Evolutionary conservation across 2,329 filamentous ascomycete species (phyloP).

Genomic region (Phialocephala sp.): DNA sequence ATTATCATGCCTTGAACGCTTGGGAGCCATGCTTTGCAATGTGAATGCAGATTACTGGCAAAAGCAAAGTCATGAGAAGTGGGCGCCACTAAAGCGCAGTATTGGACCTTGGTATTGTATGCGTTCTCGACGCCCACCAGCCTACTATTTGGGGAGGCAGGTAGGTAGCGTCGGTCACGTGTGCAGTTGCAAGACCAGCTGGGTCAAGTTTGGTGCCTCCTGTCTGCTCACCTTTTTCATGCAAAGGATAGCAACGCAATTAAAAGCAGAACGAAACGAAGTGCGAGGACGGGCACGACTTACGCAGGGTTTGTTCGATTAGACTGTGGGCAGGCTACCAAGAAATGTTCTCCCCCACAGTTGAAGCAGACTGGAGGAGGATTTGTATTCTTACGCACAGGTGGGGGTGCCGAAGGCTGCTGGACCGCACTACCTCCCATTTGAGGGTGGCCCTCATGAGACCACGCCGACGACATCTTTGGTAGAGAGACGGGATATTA

Average conservation of each 20-base stretch:
- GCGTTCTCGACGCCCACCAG: background rate
- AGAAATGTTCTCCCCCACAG: constrained; percentile 59
- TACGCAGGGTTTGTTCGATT: constrained; percentile 56
- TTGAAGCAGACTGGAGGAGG: constrained; percentile 56
- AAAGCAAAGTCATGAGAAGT: background rate
- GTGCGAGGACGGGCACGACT: constrained; percentile 42
- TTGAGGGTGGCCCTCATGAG: constrained; percentile 30
- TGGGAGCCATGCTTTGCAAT: background rate
- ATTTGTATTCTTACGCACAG: constrained; percentile 27
- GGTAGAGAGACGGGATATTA: constrained; percentile 7
- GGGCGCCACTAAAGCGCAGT: background rate
- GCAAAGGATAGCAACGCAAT: background rate
- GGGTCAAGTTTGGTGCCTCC: too few species aligned
- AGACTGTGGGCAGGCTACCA: constrained; percentile 58
- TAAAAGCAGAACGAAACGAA: background rate
- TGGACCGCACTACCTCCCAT: constrained; percentile 20
- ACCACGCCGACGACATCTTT: constrained; percentile 36
- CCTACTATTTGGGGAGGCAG: background rate
- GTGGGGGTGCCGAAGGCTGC: constrained; percentile 18
- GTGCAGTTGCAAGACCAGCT: background rate
- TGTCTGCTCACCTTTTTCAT: background rate
- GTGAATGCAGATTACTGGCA: background rate
- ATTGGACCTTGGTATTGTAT: background rate
- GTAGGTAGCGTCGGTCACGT: background rate
- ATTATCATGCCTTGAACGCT: constrained; percentile 17